Evolutionary conservation across 2,329 filamentous ascomycete species (phyloP), one percentile per base, ranked within the genome.

Genomic region (Monilinia polystroma): DNA sequence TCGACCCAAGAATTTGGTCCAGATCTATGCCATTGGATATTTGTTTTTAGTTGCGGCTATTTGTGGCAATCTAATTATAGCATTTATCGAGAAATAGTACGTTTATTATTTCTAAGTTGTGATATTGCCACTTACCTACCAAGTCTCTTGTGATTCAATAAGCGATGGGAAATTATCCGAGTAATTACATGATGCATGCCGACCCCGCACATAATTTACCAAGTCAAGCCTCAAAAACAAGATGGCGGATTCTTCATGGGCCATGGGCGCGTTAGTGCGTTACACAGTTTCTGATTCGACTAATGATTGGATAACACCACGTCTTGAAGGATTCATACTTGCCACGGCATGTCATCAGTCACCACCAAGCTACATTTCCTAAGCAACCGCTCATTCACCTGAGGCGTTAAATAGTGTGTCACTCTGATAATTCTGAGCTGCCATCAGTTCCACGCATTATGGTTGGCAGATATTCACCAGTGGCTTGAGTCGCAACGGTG

Each of bases 121-220:
- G 47, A 49, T 43, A 43, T 43, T 43, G 41, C 41, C 41, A 43
- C 41, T 43, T 16, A 43, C 41, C 41, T 43, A 43, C 12, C 18
- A 18, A 16, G 18, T 7, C 45, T 47, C 16, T 20, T 35, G 26
- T 35, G 26, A 23, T 49, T 23, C 18, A 35, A 35, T 35, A 35
- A 35, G 5, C 32, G 32, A 35, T 35, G 32, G 3, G 32, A 35
- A 35, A 35, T 35, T 35, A 49, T 18, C 35, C 7, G 29, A 51
- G 43, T 20, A 23, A 23, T 23, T 23, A 38, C 4, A n/a, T 41
- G 14, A 18, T 26, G 14, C n/a, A 18, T 41, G 45, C 29, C 16
- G 51, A 66, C 55, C 63, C 64, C 64, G 56, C 64, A 63, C 11
- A 4, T 20, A 62, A 53, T n/a, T 26, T 62, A 26, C 63, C 35